These are phyloP conservation scores for Xylaria sp. DNA, from an alignment of 2,329 filamentous ascomycete species.

Conservation along the genomic window DNA sequence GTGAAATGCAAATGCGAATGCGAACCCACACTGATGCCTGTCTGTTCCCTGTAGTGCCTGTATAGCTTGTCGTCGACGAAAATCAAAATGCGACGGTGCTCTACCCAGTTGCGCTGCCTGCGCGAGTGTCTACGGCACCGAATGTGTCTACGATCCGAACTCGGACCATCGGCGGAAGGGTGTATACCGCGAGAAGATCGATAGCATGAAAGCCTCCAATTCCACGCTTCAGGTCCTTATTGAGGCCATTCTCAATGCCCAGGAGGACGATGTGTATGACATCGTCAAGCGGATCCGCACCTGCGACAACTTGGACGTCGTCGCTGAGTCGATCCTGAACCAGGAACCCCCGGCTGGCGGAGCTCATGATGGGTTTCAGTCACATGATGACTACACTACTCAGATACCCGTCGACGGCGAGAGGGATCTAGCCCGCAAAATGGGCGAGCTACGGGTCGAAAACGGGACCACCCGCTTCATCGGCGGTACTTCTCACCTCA, in stretches of 20 bases:
- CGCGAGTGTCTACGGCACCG: slow-evolving; percentile 88
- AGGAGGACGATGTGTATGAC: slow-evolving; percentile 84
- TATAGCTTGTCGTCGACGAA: slow-evolving; percentile 80
- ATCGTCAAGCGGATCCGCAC: slow-evolving; percentile 89
- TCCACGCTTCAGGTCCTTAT: slow-evolving; percentile 92
- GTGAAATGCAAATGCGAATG: slow-evolving; percentile 1
- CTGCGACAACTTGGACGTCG: slow-evolving; percentile 74
- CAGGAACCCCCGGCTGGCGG: slow-evolving; percentile 53
- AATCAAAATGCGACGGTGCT: slow-evolving; percentile 92
- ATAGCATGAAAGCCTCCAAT: slow-evolving; percentile 85
- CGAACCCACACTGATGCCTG: slow-evolving; percentile 16
- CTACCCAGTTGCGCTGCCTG: slow-evolving; percentile 95
- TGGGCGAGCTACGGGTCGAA: slow-evolving; percentile 89
- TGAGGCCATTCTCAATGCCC: slow-evolving; percentile 89
- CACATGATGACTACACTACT: slow-evolving; percentile 56
- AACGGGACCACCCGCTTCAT: slow-evolving; percentile 91
- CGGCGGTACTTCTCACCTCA: slow-evolving; percentile 92
- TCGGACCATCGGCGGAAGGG: slow-evolving; percentile 96
- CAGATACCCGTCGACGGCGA: slow-evolving; percentile 68
- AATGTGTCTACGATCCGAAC: slow-evolving; percentile 94
- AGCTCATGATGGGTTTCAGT: slow-evolving; percentile 55
- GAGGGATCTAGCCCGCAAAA: slow-evolving; percentile 86
- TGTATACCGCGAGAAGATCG: slow-evolving; percentile 93
- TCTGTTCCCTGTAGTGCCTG: slow-evolving; percentile 63
- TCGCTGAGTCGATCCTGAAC: slow-evolving; percentile 65